Evolutionary conservation across 371 early-diverging fungal genomes (phyloP).

Genomic region (Mortierella sp.): DNA sequence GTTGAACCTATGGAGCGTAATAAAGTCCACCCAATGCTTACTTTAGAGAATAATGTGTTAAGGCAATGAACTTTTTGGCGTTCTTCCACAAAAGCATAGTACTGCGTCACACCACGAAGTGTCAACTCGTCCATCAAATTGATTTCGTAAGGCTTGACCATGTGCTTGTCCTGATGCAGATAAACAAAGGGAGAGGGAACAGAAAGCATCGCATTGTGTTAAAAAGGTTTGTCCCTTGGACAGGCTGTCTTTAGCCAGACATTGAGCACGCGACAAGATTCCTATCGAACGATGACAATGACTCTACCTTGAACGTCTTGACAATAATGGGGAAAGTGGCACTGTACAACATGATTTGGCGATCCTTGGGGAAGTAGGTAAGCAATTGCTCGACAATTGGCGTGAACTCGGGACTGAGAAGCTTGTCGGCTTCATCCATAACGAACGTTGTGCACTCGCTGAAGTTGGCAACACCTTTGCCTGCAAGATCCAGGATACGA

Average conservation of each 20-base stretch:
- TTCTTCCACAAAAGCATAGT: conserved; percentile 98
- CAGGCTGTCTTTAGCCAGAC: too few species aligned
- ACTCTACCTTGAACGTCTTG: conserved; percentile 83
- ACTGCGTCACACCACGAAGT: conserved; percentile 97
- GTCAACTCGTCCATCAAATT: conserved; percentile 99
- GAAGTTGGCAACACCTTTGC: conserved; percentile 89
- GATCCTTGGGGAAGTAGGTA: conserved; percentile 80
- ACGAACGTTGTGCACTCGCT: conserved; percentile 89
- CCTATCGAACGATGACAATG: too few species aligned
- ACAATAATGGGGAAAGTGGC: conserved; percentile 99
- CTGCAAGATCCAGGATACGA: conserved; percentile 95
- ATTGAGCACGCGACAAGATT: too few species aligned
- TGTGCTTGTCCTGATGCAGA: conserved; percentile 79
- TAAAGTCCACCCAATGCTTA: conserved; percentile 19
- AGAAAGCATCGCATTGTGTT: neutral
- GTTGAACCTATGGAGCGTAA: neutral
- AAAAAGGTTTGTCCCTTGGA: neutral
- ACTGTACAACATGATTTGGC: conserved; percentile 96
- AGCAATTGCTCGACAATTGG: conserved; percentile 96
- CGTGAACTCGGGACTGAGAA: conserved; percentile 95
- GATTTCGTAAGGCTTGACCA: conserved; percentile 96
- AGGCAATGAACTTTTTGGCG: conserved; percentile 98
- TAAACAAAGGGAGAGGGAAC: neutral
- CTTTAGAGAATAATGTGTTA: conserved; percentile 97
- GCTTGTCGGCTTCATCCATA: conserved; percentile 99